phyloP scores from a whole-genome alignment of 139 green algal species.

The Chlorella sp. region DNA sequence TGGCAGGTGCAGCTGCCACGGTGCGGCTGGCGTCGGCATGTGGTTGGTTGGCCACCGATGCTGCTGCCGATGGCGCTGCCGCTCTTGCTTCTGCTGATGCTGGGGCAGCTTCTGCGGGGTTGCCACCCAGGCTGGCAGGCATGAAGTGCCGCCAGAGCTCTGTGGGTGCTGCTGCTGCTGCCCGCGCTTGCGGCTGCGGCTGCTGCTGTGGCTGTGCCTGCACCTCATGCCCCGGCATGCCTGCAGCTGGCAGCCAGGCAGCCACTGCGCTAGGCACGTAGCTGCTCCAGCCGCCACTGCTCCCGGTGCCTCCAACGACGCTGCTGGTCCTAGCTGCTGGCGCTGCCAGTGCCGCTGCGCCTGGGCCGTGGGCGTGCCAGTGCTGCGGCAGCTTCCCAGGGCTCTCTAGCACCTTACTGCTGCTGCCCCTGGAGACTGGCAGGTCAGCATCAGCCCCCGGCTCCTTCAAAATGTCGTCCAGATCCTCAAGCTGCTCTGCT shows the following conservation, averaged over 20 bases:
- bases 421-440: not conserved
- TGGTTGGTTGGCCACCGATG: not conserved
- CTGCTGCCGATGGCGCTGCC: not conserved
- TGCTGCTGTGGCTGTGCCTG: not conserved
- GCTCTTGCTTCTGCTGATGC: not conserved
- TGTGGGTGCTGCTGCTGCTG: not conserved
- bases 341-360: not conserved
- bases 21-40: not conserved
- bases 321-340: not conserved
- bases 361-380: not conserved
- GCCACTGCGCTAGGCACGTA: not conserved
- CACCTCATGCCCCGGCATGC: not conserved
- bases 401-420: not conserved
- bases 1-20: not conserved
- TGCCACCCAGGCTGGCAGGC: not conserved
- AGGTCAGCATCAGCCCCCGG: not conserved
- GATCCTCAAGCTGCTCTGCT: slow-evolving; percentile 18
- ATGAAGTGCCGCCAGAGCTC: not conserved
- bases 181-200: not conserved
- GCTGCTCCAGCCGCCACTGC: not conserved
- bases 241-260: not conserved
- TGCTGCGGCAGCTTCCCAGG: not conserved
- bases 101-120: too few species aligned
- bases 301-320: not conserved
- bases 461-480: slow-evolving; percentile 17